A percentile compares a stretch with the other conserved stretches of the same genome.
These are phyloP conservation scores for Elasticomyces elasticus DNA, from an alignment of 495 filamentous ascomycete genomes.

Conservation along the genomic window DNA sequence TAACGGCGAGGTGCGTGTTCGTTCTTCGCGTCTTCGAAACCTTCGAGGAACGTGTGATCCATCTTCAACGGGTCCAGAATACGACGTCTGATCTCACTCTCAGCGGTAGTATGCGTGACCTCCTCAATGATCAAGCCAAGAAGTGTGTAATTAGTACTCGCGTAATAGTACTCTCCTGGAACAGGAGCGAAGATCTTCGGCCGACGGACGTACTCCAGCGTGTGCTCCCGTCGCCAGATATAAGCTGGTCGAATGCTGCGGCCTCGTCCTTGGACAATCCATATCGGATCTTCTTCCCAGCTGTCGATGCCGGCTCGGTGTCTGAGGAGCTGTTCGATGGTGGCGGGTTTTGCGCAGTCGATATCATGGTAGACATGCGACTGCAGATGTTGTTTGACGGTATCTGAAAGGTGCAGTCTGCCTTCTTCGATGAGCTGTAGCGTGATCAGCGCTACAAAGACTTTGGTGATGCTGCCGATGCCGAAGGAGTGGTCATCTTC, in stretches of 20 bases:
- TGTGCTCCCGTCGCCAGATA: neutral
- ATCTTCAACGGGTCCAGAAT: neutral
- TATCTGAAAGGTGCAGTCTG: neutral
- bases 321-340: neutral
- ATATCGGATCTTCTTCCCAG: neutral
- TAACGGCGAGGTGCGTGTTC: neutral
- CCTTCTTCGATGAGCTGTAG: neutral
- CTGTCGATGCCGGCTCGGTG: neutral
- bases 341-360: neutral
- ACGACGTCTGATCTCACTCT: neutral
- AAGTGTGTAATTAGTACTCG: neutral
- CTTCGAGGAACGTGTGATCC: neutral
- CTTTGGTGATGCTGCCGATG: constrained; percentile 5
- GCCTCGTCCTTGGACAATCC: neutral
- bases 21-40: neutral
- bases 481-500: neutral
- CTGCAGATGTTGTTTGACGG: neutral
- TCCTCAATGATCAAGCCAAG: neutral
- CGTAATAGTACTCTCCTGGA: neutral
- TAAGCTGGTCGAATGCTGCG: neutral
- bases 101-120: neutral
- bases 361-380: neutral
- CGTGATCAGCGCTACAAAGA: neutral
- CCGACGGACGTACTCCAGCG: neutral
- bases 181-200: neutral